These are phyloP conservation scores for Allium fistulosum DNA, from an alignment of 106 monocot genomes.

Conservation along the genomic window DNA sequence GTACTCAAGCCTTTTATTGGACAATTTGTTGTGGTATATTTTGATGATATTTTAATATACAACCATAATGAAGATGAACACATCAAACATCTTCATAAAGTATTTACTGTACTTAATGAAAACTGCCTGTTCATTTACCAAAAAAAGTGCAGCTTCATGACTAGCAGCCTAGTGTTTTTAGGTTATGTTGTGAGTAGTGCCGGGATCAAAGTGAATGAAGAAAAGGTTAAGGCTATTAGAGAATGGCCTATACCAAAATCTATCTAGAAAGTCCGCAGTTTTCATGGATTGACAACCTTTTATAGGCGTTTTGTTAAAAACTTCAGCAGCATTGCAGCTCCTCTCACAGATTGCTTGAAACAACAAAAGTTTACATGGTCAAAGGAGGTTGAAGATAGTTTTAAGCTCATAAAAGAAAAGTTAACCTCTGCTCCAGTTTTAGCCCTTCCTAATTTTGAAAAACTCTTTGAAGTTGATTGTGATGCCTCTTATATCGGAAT, in stretches of 20 bases:
- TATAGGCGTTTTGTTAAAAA: neutral
- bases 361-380: neutral
- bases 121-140: neutral
- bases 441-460: neutral
- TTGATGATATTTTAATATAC: slow-evolving; percentile 1
- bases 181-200: neutral
- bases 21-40: neutral
- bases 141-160: neutral
- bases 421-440: neutral
- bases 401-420: neutral
- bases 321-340: neutral
- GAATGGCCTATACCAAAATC: neutral
- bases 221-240: neutral
- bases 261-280: neutral
- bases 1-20: neutral
- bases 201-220: neutral
- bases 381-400: neutral
- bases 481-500: neutral
- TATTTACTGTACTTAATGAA: neutral
- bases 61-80: neutral
- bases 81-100: neutral
- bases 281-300: neutral
- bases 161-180: neutral
- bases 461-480: slow-evolving; percentile 1
- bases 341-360: neutral